Base-by-base conservation (phyloP, 31 red algal species). In the Porphyra umbilicalis region DNA sequence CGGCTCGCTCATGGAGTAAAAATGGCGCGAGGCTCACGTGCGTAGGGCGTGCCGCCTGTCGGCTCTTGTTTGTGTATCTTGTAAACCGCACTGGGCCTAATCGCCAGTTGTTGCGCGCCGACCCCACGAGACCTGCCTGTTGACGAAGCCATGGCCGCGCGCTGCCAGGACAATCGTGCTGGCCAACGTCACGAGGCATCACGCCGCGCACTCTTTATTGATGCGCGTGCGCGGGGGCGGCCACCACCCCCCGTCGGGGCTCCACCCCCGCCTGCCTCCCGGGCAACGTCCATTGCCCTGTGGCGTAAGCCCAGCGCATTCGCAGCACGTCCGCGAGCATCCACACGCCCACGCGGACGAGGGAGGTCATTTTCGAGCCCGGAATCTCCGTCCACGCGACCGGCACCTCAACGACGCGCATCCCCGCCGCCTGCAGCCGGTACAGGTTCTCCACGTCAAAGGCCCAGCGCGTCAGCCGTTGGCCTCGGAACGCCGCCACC, bases 371-470 rank as follows among this genome's bases (percentile, higher is more conserved):
- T 68, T 98, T 98, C 40, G 85, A 89, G 8, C 95, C 95, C 34
- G 92, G 89, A n/a, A 98, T 88, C 82, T 98, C 95, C 0, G 86
- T 91, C 95, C 95, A 98, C 75, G 84, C 78, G 39, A 98, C 95
- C 31, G 85, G 79, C 38, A 98, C 95, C 77, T 94, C 91, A 16
- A 84, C 81, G 20, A 98, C 79, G 10, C 42, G 76, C 82, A 94
- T 81, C 1, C 92, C 83, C 31, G 80, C 83, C 35, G 78, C 80
- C 35, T 98, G 95, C 9, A 91, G 85, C 33, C 92, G 57, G 79
- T 94, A 98, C 79, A 98, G 82, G 74, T 88, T 82, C 87, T 98
- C 95, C 76, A 98, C 95, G 81, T 98, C 95, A 85, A 98, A 98
- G 77, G 95, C 95, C 95, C 95, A 98, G 29, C 95, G 88, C 9